Conservation (phyloP, 345 rosid species). For the Populus davidiana region DNA sequence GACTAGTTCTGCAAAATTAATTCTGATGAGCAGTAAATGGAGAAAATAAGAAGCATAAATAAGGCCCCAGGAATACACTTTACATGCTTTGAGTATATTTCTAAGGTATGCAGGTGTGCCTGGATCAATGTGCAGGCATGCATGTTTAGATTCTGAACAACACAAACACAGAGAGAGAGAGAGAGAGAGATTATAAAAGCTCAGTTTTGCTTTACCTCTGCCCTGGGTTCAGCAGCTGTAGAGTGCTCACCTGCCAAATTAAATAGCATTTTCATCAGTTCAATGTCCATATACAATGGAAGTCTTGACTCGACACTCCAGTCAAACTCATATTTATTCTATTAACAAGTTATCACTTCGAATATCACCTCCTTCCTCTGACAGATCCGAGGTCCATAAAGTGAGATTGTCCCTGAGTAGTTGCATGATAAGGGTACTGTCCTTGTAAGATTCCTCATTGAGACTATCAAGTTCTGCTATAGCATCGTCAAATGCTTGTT, state of each 20-base stretch:
- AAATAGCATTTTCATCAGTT: not conserved
- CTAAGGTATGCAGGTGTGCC: not conserved
- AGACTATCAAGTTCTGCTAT: slow-evolving; percentile 84
- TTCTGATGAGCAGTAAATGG: not conserved
- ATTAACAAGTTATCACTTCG: not conserved
- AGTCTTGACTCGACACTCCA: not conserved
- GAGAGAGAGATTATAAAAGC: not conserved
- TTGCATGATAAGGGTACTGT: slow-evolving; percentile 86
- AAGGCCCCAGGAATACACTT: not conserved
- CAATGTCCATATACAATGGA: not conserved
- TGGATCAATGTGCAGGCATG: not conserved
- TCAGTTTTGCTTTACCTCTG: slow-evolving; percentile 42
- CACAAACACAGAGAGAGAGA: not conserved
- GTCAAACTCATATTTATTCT: not conserved
- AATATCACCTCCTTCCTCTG: slow-evolving; percentile 72
- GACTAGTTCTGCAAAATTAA: slow-evolving; percentile 28
- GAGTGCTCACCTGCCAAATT: slow-evolving; percentile 57
- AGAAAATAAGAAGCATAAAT: not conserved
- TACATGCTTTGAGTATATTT: not conserved
- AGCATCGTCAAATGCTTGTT: slow-evolving; percentile 87
- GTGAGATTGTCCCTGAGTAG: slow-evolving; percentile 89
- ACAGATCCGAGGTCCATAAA: slow-evolving; percentile 77
- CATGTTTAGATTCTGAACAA: not conserved
- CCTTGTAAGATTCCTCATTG: slow-evolving; percentile 82
- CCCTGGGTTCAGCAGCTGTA: slow-evolving; percentile 47